Evolutionary conservation across 73 alveolate species (phyloP), one percentile per base, ranked within the genome.

Genomic region (Paraurostyla sp.): DNA sequence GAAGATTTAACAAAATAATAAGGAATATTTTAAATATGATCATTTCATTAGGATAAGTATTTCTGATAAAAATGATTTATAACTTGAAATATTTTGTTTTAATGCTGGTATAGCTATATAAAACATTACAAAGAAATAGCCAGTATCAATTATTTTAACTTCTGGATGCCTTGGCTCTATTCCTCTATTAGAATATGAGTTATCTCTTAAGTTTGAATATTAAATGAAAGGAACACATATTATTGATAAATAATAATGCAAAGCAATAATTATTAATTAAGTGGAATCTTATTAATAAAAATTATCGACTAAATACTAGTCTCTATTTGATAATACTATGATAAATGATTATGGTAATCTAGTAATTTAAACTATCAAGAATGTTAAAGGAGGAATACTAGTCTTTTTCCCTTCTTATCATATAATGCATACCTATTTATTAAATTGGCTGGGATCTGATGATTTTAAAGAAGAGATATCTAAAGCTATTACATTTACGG

Each of bases 351-450:
- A 96, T 32, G 99, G 98, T 7, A 65, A 50, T 30, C 57, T 95
- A 0, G 81, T 96, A 4, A 36, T 56, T 7, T 90, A 92, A 73
- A 80, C 94, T 27, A 76, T 90, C 27, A 57, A 93, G 51, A 69
- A 58, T 23, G 88, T 92, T 6, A 92, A 91, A 1, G 98, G 92
- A 52, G 99, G 99, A 62, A 89, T 92, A 59, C 96, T 93, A 58
- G 91, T 92, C 80, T 94, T 92, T 89, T 95, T 96, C 60, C 97
- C 96, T 0, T 91, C 97, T 46, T 94, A 93, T 88, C 87, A 85
- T 45, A 62, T 87, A 62, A 40, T 96, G 89, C 83, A 88, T 91
- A 30, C 59, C 80, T 42, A 87, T 52, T 40, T 68, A 50, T 87
- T 98, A 97, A 89, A 84, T 29, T 90, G 80, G 56, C 88, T 88